phyloP scores from a whole-genome alignment of 768 basidiomycete genomes.

The Mycena belliarum region DNA sequence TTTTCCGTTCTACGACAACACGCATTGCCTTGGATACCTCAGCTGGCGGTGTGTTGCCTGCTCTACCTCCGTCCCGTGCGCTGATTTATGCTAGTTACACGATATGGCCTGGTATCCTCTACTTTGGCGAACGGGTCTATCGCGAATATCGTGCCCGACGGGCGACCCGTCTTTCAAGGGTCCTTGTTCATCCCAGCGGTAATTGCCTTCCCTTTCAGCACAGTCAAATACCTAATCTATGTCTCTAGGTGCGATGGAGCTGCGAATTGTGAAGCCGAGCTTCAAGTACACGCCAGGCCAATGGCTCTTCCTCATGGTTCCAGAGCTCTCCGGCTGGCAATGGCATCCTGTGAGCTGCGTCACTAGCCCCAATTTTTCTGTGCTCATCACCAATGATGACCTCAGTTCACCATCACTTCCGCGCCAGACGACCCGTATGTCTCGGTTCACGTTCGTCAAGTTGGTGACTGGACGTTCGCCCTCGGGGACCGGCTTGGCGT shows the following conservation, averaged over 20 bases:
- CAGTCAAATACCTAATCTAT: neutral
- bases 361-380: neutral
- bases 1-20: constrained; percentile 86
- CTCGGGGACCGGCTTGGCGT: constrained; percentile 87
- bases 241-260: constrained; percentile 86
- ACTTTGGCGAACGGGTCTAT: constrained; percentile 85
- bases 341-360: constrained; percentile 84
- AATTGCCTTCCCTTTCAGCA: constrained; percentile 12
- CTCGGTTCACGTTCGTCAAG: constrained; percentile 90
- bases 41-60: constrained; percentile 60
- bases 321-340: constrained; percentile 79
- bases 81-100: constrained; percentile 44
- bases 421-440: constrained; percentile 94
- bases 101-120: constrained; percentile 90
- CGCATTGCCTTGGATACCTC: constrained; percentile 87
- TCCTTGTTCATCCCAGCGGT: constrained; percentile 89
- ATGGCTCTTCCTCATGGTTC: constrained; percentile 89
- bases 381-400: neutral
- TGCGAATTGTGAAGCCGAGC: constrained; percentile 87
- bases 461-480: constrained; percentile 81
- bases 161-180: constrained; percentile 78
- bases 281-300: constrained; percentile 91
- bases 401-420: constrained; percentile 90
- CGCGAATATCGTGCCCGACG: constrained; percentile 80
- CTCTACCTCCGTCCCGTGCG: no score